A percentile compares a stretch with the other conserved stretches of the same genome.
Evolutionary conservation across 176 grass and related monocot species (phyloP).

Genomic region (Ananas comosus): DNA sequence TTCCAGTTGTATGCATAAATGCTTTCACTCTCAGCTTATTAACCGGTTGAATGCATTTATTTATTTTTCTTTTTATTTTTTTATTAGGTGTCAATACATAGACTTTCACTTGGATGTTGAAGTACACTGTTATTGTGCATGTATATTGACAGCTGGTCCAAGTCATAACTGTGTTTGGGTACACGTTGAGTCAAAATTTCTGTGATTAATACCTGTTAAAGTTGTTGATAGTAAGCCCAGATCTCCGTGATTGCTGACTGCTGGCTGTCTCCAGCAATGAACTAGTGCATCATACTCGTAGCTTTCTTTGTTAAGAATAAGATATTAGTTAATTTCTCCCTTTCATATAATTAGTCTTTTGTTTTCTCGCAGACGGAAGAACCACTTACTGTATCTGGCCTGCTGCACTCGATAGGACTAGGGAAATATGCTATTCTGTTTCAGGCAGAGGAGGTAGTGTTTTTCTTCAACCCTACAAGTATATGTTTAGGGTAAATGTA

Average conservation of each 20-base stretch:
- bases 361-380: slow-evolving; percentile 35
- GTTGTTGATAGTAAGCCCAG: too few relatives aligned
- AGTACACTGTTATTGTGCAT: neutral
- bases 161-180: neutral
- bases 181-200: neutral
- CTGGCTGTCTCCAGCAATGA: neutral
- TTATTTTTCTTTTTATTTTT: neutral
- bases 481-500: neutral
- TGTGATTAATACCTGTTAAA: too few relatives aligned
- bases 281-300: neutral
- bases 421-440: slow-evolving; percentile 75
- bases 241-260: neutral
- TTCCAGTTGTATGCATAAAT: neutral
- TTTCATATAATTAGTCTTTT: slow-evolving; percentile 5
- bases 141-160: neutral
- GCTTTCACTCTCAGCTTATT: too few relatives aligned
- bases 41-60: too few relatives aligned
- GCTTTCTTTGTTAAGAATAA: neutral
- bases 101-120: neutral
- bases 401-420: slow-evolving; percentile 64
- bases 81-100: neutral
- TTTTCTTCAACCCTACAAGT: neutral
- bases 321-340: neutral
- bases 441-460: slow-evolving; percentile 83
- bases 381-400: slow-evolving; percentile 43